These are phyloP conservation scores for Colletotrichum simmondsii DNA, from an alignment of 2,329 filamentous ascomycete species.

Conservation along the genomic window DNA sequence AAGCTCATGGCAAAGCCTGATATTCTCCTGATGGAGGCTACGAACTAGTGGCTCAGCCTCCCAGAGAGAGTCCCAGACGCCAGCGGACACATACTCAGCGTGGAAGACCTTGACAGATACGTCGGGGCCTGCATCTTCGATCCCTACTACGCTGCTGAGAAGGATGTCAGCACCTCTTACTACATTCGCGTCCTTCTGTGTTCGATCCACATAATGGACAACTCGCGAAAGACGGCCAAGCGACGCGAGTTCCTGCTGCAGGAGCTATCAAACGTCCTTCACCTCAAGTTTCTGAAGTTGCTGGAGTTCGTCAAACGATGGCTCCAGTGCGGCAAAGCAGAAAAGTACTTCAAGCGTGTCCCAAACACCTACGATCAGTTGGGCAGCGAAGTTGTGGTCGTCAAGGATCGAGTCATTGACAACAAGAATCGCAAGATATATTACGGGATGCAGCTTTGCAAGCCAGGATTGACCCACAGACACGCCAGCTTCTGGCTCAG, in stretches of 20 bases:
- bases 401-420: slow-evolving; percentile 53
- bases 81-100: slow-evolving; percentile 50
- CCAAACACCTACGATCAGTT: slow-evolving; percentile 47
- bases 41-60: slow-evolving; percentile 47
- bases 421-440: slow-evolving; percentile 51
- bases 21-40: background rate
- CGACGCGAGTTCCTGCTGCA: slow-evolving; percentile 50
- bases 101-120: slow-evolving; percentile 49
- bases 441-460: slow-evolving; percentile 57
- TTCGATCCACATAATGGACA: slow-evolving; percentile 41
- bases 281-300: slow-evolving; percentile 53
- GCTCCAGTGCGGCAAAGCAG: slow-evolving; percentile 47
- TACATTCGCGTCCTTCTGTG: slow-evolving; percentile 50
- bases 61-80: slow-evolving; percentile 56
- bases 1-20: background rate
- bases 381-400: slow-evolving; percentile 47
- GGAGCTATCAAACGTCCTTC: slow-evolving; percentile 56
- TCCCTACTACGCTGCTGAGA: slow-evolving; percentile 47
- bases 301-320: slow-evolving; percentile 53
- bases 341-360: slow-evolving; percentile 54
- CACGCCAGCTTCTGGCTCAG: background rate
- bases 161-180: slow-evolving; percentile 51
- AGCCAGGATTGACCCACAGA: slow-evolving; percentile 35
- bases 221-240: slow-evolving; percentile 38
- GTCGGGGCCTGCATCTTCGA: slow-evolving; percentile 56